phyloP scores from a whole-genome alignment of 2,329 filamentous ascomycete genomes.

The Septoria linicola region DNA sequence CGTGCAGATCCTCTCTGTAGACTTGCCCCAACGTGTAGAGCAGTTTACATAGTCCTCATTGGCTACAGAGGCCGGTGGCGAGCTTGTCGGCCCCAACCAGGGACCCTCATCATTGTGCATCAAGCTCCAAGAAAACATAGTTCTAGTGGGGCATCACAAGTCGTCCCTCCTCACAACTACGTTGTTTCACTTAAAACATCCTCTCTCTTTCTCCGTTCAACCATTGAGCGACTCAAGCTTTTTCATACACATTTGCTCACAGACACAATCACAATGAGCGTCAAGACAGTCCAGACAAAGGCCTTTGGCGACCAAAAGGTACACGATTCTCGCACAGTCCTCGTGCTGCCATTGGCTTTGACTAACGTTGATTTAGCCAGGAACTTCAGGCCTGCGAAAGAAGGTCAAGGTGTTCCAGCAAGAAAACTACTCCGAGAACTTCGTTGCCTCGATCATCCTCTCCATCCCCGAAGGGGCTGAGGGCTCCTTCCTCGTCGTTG shows the following conservation, averaged over 20 bases:
- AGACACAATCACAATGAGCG: slow-evolving; percentile 57
- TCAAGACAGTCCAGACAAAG: slow-evolving; percentile 76
- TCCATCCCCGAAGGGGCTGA: slow-evolving; percentile 94
- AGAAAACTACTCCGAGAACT: slow-evolving; percentile 92
- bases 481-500: slow-evolving; percentile 89
- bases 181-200: not conserved
- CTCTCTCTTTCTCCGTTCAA: slow-evolving; percentile 9
- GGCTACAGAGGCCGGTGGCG: slow-evolving; percentile 14
- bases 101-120: no score
- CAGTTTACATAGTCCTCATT: not conserved
- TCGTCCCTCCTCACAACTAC: not conserved
- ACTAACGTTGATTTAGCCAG: no score
- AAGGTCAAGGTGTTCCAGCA: slow-evolving; percentile 98
- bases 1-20: not conserved
- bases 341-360: no score
- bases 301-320: slow-evolving; percentile 94
- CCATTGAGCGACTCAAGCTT: slow-evolving; percentile 15
- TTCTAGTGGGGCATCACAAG: not conserved
- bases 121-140: not conserved
- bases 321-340: no score
- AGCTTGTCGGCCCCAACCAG: not conserved
- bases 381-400: slow-evolving; percentile 84
- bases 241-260: slow-evolving; percentile 13
- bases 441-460: slow-evolving; percentile 88
- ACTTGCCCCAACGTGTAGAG: not conserved